Conservation (phyloP, 129 eudicot species). For the Helianthus annuus region DNA sequence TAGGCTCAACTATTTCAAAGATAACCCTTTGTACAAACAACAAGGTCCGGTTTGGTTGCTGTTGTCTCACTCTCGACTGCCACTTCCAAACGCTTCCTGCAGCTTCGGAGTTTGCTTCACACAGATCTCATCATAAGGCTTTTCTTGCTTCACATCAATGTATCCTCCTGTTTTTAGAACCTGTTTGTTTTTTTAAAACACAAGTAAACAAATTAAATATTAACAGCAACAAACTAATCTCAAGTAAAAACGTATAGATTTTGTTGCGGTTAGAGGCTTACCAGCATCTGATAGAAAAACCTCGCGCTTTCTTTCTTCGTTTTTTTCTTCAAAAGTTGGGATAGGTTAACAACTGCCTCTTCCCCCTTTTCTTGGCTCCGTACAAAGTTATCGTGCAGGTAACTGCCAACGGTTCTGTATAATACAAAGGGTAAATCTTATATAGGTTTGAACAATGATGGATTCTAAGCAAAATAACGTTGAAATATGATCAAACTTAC, state of each 20-base stretch:
- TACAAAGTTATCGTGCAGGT: slow-evolving; percentile 34
- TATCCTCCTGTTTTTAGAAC: slow-evolving; percentile 53
- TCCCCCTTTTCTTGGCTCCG: slow-evolving; percentile 37
- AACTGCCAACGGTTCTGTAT: slow-evolving; percentile 54
- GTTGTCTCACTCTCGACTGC: slow-evolving; percentile 8
- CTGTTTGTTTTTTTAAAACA: slow-evolving; percentile 27
- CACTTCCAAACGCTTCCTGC: slow-evolving; percentile 33
- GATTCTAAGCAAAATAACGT: not conserved
- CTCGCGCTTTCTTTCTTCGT: slow-evolving; percentile 60
- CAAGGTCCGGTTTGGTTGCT: not conserved
- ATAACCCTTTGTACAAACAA: slow-evolving; percentile 29
- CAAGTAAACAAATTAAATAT: not conserved
- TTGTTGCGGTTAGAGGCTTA: slow-evolving; percentile 27
- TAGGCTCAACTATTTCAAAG: slow-evolving; percentile 3
- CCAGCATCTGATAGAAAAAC: slow-evolving; percentile 81
- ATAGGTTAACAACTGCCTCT: slow-evolving; percentile 52
- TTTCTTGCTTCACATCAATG: slow-evolving; percentile 58
- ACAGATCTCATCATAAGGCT: slow-evolving; percentile 54
- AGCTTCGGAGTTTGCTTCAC: slow-evolving; percentile 45
- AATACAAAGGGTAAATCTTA: slow-evolving; percentile 6
- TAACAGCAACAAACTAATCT: not conserved
- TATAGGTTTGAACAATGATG: not conserved
- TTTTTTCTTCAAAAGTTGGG: slow-evolving; percentile 50
- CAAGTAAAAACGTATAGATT: not conserved
- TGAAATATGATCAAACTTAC: slow-evolving; percentile 36